phyloP scores from a whole-genome alignment of 1,284 basidiomycete species.

The Melampsora medusae region DNA sequence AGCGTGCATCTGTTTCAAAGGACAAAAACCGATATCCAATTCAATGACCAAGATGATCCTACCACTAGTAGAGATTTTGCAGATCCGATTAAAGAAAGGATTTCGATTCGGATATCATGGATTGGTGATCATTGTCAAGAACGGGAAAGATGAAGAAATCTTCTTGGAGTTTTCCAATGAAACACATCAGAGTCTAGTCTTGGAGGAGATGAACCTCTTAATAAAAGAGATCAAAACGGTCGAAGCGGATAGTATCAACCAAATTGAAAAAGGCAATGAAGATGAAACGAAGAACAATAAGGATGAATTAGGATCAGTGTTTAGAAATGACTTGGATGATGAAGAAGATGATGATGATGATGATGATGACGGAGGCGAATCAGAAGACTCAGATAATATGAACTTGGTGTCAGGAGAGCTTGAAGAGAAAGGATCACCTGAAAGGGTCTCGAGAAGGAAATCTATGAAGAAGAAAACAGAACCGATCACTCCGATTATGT shows the following conservation, averaged over 20 bases:
- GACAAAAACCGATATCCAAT: slow-evolving; percentile 30
- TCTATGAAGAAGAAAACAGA: not conserved
- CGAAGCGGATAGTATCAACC: slow-evolving; percentile 6
- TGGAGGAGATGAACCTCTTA: slow-evolving; percentile 65
- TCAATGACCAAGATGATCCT: slow-evolving; percentile 74
- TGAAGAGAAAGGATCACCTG: slow-evolving; percentile 52
- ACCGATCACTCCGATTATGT: slow-evolving; percentile 72
- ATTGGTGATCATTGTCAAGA: slow-evolving; percentile 75
- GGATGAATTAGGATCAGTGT: slow-evolving; percentile 19
- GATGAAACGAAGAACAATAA: not conserved
- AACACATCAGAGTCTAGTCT: slow-evolving; percentile 66
- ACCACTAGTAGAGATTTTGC: slow-evolving; percentile 80
- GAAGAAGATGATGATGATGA: slow-evolving; percentile 46
- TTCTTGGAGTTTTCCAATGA: slow-evolving; percentile 87
- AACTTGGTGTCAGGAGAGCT: slow-evolving; percentile 57
- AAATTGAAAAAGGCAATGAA: slow-evolving; percentile 1
- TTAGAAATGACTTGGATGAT: slow-evolving; percentile 26
- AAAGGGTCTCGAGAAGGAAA: slow-evolving; percentile 62
- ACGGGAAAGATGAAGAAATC: slow-evolving; percentile 83
- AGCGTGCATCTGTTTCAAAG: slow-evolving; percentile 35
- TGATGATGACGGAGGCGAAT: slow-evolving; percentile 34
- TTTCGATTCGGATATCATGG: slow-evolving; percentile 85
- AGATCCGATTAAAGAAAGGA: slow-evolving; percentile 77
- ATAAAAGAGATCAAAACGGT: slow-evolving; percentile 61
- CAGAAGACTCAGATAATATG: not conserved